Base-by-base conservation (phyloP, 129 eudicot genomes). In the Deinandra increscens region DNA sequence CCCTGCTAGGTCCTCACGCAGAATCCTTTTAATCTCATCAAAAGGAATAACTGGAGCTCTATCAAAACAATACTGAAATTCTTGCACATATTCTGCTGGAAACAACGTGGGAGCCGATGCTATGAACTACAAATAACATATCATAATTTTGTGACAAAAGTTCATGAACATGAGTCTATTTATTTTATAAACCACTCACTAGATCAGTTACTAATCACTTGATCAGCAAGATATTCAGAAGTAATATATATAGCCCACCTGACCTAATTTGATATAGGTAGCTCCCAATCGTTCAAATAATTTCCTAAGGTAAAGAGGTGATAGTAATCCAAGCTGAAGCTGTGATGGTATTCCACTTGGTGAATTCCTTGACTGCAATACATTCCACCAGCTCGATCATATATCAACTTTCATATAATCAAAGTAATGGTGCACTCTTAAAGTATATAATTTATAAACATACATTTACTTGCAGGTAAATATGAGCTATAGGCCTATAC, bases 31-130 rank as follows among this genome's bases (percentile, higher is more conserved):
- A 63, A 93, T 93, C 70, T 89, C 95, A 46, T 84, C 90, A 74
- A 84, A 93, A 61, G 98, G 98, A 84, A 93, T 80, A 33, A 81
- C 62, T 61, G 97, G 98, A 75, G 97, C 90, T 83, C 84, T 82
- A 72, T 93, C 98, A 53, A 93, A 93, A 75, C 98, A 93, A 71
- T 87, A 80, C 84, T 89, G 97, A 65, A 93, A 93, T 75, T 93
- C 98, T 78, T 89, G 64, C 63, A 93, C 97, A 72, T 93, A 93
- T 75, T 93, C 97, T 63, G 82, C 81, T 3, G 98, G 98, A 81
- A 93, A 93, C 76, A 93, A 72, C 33, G 98, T 93, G 11, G 98
- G 98, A 26, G 97, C 97, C 8, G 98, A 93, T 69, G 98, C 98
- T 79, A 93, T 78, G 83, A 93, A 85, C 98, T 93, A 74, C 71